Percentiles rank a stretch among this genome's conserved stretches.
These are phyloP conservation scores for Helotiales sp. DNA, from an alignment of 2,329 filamentous ascomycete species.

Conservation along the genomic window DNA sequence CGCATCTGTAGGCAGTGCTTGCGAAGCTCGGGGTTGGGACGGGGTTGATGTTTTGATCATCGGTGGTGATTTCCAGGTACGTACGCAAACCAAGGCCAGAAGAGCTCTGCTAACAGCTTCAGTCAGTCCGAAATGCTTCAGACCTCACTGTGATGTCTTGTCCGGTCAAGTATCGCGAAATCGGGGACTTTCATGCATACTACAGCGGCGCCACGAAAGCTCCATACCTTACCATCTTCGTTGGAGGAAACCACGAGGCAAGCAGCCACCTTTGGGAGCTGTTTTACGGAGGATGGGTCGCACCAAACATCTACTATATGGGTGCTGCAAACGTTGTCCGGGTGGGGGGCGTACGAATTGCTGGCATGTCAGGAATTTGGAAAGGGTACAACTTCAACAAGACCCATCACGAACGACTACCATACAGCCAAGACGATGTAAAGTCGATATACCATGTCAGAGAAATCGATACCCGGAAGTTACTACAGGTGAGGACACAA, in stretches of 20 bases:
- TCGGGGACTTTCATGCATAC: constrained; percentile 94
- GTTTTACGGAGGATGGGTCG: constrained; percentile 96
- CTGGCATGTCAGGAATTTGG: constrained; percentile 92
- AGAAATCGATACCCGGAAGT: constrained; percentile 87
- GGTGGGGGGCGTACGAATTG: constrained; percentile 83
- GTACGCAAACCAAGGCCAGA: constrained; percentile 13
- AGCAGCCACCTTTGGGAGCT: constrained; percentile 89
- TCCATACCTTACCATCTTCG: constrained; percentile 89
- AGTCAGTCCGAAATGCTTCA: constrained; percentile 85
- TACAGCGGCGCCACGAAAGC: constrained; percentile 80
- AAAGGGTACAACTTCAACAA: constrained; percentile 88
- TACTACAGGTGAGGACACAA: constrained; percentile 82
- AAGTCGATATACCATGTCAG: constrained; percentile 88
- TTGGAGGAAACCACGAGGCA: constrained; percentile 95
- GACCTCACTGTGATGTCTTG: constrained; percentile 91
- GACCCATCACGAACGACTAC: constrained; percentile 82
- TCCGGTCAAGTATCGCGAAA: constrained; percentile 81
- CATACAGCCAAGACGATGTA: constrained; percentile 78
- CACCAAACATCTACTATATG: constrained; percentile 96
- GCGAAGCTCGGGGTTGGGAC: constrained; percentile 75
- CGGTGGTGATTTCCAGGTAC: constrained; percentile 90
- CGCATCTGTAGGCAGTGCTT: constrained; percentile 72
- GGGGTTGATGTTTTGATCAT: constrained; percentile 90
- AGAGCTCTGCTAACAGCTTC: constrained; percentile 20
- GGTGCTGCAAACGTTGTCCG: constrained; percentile 89